Base-by-base conservation (phyloP, 2,329 filamentous ascomycete genomes). In the Fusarium piperis region DNA sequence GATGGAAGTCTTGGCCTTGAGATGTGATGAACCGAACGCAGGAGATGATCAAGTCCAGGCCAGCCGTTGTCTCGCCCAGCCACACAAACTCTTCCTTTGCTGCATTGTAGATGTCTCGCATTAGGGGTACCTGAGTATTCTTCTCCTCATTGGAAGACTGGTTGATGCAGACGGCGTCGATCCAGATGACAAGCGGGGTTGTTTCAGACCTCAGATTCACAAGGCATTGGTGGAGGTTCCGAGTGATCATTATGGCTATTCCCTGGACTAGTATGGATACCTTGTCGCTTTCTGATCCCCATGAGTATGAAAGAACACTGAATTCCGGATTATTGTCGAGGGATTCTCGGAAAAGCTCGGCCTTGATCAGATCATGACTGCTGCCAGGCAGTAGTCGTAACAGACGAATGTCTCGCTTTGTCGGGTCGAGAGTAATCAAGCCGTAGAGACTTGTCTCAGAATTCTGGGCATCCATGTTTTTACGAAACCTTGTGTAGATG, bases 301-400 rank as follows among this genome's bases (percentile, higher is more conserved):
- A 55, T 12, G 46, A 55, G 26, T 62, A 62, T n/a, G 59, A 62
- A 18, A 62, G 59, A 41, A 61, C 58, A 33, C 58, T 61, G 58
- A 61, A 61, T 6, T 23, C 12, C 3, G 33, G 58, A 7, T 8
- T 52, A 2, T 53, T 26, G 32, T 61, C 18, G 26, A 61, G 58
- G 7, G 58, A 53, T 38, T 28, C 44, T 39, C 44, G 58, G 18
- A 26, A 30, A 4, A 61, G 13, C 16, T 53, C 41, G 13, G 58
- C 26, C 12, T 28, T 28, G 7, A 61, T 11, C 2, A 23, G 44
- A 6, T 32, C 58, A 52, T 51, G 44, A 36, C 32, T 10, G 11
- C 26, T 13, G 6, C 23, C 58, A 8, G 33, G 44, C 10, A 53
- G 13, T 9, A 61, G 58, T 11, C 28, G 32, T 12, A 61, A 39